These are phyloP conservation scores for Zygoascus bituminiphila DNA, from an alignment of 805 yeast species.

Conservation along the genomic window DNA sequence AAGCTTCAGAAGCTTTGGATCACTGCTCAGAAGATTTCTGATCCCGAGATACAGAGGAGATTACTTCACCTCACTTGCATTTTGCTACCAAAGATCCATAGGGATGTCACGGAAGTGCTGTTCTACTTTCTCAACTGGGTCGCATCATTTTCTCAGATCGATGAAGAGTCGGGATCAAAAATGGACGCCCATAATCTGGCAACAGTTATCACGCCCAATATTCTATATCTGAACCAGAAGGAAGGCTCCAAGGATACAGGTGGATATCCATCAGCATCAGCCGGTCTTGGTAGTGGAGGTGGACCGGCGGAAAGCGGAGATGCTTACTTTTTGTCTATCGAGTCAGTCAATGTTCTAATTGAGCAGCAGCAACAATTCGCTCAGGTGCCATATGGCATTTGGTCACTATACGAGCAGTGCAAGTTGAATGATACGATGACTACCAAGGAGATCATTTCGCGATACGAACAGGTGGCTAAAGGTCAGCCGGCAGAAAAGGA, in stretches of 20 bases:
- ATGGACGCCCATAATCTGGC: slow-evolving; percentile 96
- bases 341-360: slow-evolving; percentile 76
- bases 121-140: slow-evolving; percentile 88
- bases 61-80: slow-evolving; percentile 60
- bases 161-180: slow-evolving; percentile 83
- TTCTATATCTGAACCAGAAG: slow-evolving; percentile 48
- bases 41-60: slow-evolving; percentile 39
- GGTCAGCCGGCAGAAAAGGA: not conserved
- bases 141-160: slow-evolving; percentile 88
- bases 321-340: slow-evolving; percentile 76
- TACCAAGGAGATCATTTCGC: slow-evolving; percentile 22
- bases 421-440: slow-evolving; percentile 8
- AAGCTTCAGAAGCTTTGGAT: slow-evolving; percentile 74
- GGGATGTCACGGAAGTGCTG: slow-evolving; percentile 81
- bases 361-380: slow-evolving; percentile 73
- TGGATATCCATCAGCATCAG: not conserved
- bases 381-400: slow-evolving; percentile 61
- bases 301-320: slow-evolving; percentile 23
- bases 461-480: slow-evolving; percentile 13
- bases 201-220: slow-evolving; percentile 90
- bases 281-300: slow-evolving; percentile 9
- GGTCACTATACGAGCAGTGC: slow-evolving; percentile 30
- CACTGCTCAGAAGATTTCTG: slow-evolving; percentile 37
- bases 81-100: slow-evolving; percentile 68
- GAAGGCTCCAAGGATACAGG: not conserved